Percentiles rank a stretch among this genome's conserved stretches.
phyloP scores from a whole-genome alignment of 2,329 filamentous ascomycete species.

The Aspergillus neoniger region DNA sequence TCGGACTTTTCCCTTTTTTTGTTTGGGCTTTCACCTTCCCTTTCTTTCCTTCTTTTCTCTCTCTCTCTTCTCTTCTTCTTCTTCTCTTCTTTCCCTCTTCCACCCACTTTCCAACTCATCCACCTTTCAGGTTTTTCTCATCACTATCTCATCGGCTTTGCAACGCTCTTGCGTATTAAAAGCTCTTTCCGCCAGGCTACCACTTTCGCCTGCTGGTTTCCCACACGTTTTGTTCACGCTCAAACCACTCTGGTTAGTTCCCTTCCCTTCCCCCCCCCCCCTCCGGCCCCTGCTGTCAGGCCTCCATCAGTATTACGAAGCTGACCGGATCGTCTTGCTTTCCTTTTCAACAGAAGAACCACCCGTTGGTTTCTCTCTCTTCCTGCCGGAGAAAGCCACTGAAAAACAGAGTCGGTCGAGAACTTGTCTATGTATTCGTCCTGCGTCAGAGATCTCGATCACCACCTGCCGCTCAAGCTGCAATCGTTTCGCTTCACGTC shows the following conservation, averaged over 20 bases:
- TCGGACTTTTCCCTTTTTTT: conserved; percentile 25
- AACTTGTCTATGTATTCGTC: conserved; percentile 97
- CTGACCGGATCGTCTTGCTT: conserved; percentile 18
- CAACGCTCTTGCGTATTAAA: conserved; percentile 17
- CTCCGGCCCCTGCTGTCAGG: conserved; percentile 10
- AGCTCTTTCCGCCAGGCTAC: conserved; percentile 10
- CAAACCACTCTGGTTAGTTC: conserved; percentile 24
- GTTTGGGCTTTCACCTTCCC: conserved; percentile 23
- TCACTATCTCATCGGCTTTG: conserved; percentile 16
- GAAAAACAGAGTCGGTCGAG: conserved; percentile 34
- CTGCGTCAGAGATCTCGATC: conserved; percentile 91
- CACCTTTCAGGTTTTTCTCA: conserved; percentile 8
- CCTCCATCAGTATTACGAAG: conserved; percentile 13
- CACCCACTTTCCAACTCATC: conserved; percentile 25
- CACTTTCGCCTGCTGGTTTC: conserved; percentile 13
- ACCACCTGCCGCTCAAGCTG: conserved; percentile 92
- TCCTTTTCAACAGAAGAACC: conserved; percentile 29
- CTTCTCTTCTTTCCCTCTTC: conserved; percentile 21
- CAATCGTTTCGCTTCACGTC: conserved; percentile 94
- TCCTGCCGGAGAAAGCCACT: conserved; percentile 40
- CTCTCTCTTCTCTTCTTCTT: conserved; percentile 24
- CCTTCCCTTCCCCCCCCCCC: not conserved
- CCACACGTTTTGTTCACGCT: conserved; percentile 12
- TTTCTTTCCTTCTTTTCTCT: conserved; percentile 18
- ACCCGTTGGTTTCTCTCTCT: conserved; percentile 36